These are phyloP conservation scores for Leptodontidium sp. DNA, from an alignment of 2,329 filamentous ascomycete species.

Conservation along the genomic window DNA sequence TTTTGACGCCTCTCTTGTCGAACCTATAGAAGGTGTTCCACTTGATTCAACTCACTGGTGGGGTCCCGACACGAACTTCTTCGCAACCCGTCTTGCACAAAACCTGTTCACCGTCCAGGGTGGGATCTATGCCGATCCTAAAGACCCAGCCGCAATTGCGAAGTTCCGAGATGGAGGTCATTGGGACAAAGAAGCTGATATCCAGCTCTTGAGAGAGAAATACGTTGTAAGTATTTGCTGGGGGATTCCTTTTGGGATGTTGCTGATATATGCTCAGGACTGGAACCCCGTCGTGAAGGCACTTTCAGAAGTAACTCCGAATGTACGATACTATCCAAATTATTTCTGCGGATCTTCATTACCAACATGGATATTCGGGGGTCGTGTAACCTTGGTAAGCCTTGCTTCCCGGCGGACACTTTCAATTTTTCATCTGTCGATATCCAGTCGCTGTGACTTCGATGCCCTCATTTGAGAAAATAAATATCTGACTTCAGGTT, in stretches of 20 bases:
- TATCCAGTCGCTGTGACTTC: too few species aligned
- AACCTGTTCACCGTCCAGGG: slow-evolving; percentile 48
- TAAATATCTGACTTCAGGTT: too few species aligned
- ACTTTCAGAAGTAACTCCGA: slow-evolving; percentile 47
- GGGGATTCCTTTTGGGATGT: too few species aligned
- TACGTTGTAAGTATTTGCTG: slow-evolving; percentile 39
- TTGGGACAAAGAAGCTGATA: slow-evolving; percentile 45
- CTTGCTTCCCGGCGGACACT: not conserved
- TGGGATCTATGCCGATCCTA: slow-evolving; percentile 40
- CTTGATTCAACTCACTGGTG: slow-evolving; percentile 50
- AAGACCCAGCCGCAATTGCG: slow-evolving; percentile 36
- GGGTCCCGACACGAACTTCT: slow-evolving; percentile 47
- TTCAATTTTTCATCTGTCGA: not conserved
- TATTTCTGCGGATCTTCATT: slow-evolving; percentile 44
- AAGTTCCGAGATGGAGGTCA: slow-evolving; percentile 28
- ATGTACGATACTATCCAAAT: slow-evolving; percentile 49
- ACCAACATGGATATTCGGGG: slow-evolving; percentile 45
- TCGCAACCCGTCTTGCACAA: slow-evolving; percentile 43
- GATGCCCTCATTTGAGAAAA: too few species aligned
- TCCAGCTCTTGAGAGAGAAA: slow-evolving; percentile 43
- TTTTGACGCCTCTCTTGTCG: slow-evolving; percentile 47
- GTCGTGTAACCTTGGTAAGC: slow-evolving; percentile 43
- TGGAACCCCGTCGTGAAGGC: slow-evolving; percentile 49
- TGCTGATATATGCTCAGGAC: slow-evolving; percentile 35
- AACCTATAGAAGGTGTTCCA: slow-evolving; percentile 46